Percentiles rank a stretch among this genome's conserved stretches.
Evolutionary conservation across 164 flowering plant genomes (phyloP).

Genomic region (Paratinospora sagittata): DNA sequence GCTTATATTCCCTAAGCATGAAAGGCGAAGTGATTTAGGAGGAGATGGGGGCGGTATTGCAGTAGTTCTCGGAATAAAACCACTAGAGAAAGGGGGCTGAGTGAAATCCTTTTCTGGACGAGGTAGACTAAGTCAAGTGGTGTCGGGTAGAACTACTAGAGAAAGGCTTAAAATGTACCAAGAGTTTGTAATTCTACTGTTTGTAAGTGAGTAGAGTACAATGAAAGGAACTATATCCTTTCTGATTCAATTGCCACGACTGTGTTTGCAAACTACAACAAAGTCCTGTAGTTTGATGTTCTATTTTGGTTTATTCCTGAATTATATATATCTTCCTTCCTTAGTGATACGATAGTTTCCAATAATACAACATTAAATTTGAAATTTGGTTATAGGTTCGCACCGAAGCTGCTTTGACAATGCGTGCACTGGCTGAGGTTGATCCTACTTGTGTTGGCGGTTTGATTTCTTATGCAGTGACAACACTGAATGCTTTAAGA

Average conservation of each 20-base stretch:
- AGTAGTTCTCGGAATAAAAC: no score
- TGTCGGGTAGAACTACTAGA: no score
- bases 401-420: slow-evolving; percentile 82
- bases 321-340: background rate
- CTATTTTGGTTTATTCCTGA: background rate
- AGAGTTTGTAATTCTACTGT: no score
- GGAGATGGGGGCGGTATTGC: no score
- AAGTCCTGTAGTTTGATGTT: background rate
- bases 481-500: slow-evolving; percentile 74
- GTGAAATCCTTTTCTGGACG: no score
- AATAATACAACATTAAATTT: background rate
- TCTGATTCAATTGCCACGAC: background rate
- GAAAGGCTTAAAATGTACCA: no score
- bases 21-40: no score
- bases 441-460: slow-evolving; percentile 97
- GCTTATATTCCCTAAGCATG: no score
- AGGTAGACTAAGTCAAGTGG: no score
- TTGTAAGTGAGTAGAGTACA: no score
- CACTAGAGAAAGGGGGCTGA: no score
- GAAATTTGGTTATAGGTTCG: slow-evolving; percentile 55
- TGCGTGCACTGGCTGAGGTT: slow-evolving; percentile 84
- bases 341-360: background rate
- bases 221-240: no score
- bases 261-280: background rate
- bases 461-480: slow-evolving; percentile 78